A percentile compares a stretch with the other conserved stretches of the same genome.
phyloP scores from a whole-genome alignment of 1,284 basidiomycete species.

The Microbotryomycetes sp. region DNA sequence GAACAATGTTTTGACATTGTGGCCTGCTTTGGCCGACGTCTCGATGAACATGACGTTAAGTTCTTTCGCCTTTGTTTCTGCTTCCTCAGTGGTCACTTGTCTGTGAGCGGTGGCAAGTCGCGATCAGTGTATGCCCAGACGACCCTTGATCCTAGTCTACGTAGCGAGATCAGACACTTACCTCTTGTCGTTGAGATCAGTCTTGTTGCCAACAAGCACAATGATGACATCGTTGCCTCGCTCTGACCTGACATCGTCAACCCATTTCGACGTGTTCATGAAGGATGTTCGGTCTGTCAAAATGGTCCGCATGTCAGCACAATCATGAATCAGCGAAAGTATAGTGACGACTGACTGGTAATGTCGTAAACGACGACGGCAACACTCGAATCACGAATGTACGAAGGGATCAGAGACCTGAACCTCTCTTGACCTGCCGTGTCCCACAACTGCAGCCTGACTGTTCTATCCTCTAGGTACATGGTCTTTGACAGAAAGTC shows the following conservation, averaged over 20 bases:
- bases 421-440: slow-evolving; percentile 98
- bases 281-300: slow-evolving; percentile 86
- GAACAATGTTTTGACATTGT: slow-evolving; percentile 98
- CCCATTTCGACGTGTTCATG: slow-evolving; percentile 97
- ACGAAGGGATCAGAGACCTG: slow-evolving; percentile 94
- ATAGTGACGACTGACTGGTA: slow-evolving; percentile 66
- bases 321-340: background rate
- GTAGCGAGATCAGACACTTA: slow-evolving; percentile 40
- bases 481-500: slow-evolving; percentile 99
- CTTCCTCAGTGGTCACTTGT: slow-evolving; percentile 98
- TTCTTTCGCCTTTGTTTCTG: slow-evolving; percentile 86
- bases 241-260: slow-evolving; percentile 97
- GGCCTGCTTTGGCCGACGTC: slow-evolving; percentile 97
- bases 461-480: slow-evolving; percentile 98
- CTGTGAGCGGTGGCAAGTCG: slow-evolving; percentile 46
- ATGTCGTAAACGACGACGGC: slow-evolving; percentile 99
- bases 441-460: slow-evolving; percentile 96
- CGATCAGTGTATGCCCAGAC: background rate
- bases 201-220: slow-evolving; percentile 98
- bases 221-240: slow-evolving; percentile 98
- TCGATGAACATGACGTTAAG: slow-evolving; percentile 98
- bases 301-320: slow-evolving; percentile 1
- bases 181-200: slow-evolving; percentile 90
- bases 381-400: slow-evolving; percentile 96
- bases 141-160: background rate